These are phyloP conservation scores for Nicotiana otophora DNA, from an alignment of 257 asterid species.

Conservation along the genomic window DNA sequence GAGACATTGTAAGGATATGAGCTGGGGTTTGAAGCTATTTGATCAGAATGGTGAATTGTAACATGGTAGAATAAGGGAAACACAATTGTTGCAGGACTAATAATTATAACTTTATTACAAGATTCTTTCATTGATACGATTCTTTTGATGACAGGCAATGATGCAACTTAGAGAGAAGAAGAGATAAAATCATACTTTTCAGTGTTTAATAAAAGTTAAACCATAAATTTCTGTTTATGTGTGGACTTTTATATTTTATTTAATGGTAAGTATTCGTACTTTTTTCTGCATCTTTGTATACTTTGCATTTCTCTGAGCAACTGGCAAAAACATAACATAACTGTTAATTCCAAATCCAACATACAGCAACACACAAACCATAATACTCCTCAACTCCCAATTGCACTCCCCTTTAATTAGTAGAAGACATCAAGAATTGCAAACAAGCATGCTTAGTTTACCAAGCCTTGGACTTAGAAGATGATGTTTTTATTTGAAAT, in stretches of 20 bases:
- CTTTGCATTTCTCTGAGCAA: too few species aligned
- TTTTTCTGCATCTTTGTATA: neutral
- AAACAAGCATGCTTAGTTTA: neutral
- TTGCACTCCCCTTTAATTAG: too few species aligned
- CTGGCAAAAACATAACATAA: too few species aligned
- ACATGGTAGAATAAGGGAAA: neutral
- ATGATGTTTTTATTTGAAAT: neutral
- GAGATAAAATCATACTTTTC: neutral
- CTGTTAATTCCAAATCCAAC: too few species aligned
- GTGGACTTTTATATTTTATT: neutral
- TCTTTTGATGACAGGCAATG: neutral
- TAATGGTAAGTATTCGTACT: neutral
- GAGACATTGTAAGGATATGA: constrained; percentile 69
- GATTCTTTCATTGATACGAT: neutral
- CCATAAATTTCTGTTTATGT: neutral
- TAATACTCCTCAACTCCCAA: too few species aligned
- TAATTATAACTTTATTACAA: neutral
- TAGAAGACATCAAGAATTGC: neutral
- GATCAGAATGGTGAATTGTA: constrained; percentile 13
- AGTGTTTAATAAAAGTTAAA: neutral
- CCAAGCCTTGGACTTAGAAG: neutral
- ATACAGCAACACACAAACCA: too few species aligned
- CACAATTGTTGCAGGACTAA: neutral
- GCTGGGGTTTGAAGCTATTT: constrained; percentile 67
- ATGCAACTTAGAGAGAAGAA: neutral